Conservation (phyloP, 2,329 filamentous ascomycete genomes). For the Colletotrichum eleusines region DNA sequence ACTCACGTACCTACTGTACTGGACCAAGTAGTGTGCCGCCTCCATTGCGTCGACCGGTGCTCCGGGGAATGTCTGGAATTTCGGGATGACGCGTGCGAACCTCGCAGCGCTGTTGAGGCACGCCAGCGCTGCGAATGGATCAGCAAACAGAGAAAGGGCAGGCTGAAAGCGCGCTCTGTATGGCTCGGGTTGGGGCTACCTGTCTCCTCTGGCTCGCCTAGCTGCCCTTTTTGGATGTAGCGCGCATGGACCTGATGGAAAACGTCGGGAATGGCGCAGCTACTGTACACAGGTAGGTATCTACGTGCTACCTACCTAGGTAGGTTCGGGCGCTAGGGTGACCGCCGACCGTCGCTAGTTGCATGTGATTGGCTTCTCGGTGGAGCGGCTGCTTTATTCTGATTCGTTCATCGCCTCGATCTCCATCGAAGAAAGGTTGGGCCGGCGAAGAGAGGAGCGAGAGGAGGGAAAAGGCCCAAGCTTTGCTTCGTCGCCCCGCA, state of each 20-base stretch:
- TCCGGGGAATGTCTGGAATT: slow-evolving; percentile 38
- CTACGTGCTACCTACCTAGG: too few relatives aligned
- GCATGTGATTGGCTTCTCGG: slow-evolving; percentile 41
- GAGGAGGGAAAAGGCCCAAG: background rate
- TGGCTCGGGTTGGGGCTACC: slow-evolving; percentile 22
- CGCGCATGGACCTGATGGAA: slow-evolving; percentile 25
- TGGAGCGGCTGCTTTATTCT: slow-evolving; percentile 9
- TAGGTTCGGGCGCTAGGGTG: slow-evolving; percentile 1
- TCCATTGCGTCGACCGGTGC: slow-evolving; percentile 12
- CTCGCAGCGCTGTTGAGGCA: slow-evolving; percentile 8
- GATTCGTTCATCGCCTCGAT: background rate
- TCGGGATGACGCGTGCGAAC: slow-evolving; percentile 39
- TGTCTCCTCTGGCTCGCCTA: slow-evolving; percentile 24
- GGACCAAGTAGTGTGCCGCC: background rate
- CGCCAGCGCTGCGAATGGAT: background rate
- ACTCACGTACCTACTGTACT: too few relatives aligned
- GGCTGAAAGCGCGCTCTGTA: slow-evolving; percentile 21
- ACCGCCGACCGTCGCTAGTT: slow-evolving; percentile 12
- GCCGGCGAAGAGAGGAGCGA: background rate
- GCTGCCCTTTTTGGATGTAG: slow-evolving; percentile 30
- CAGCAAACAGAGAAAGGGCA: slow-evolving; percentile 2
- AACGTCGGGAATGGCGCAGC: slow-evolving; percentile 28
- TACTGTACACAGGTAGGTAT: too few relatives aligned
- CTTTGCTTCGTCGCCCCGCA: slow-evolving; percentile 9
- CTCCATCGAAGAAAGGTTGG: slow-evolving; percentile 7